Evolutionary conservation across 1,139 yeast species (phyloP).

Genomic region (Geotrichum fermentans): DNA sequence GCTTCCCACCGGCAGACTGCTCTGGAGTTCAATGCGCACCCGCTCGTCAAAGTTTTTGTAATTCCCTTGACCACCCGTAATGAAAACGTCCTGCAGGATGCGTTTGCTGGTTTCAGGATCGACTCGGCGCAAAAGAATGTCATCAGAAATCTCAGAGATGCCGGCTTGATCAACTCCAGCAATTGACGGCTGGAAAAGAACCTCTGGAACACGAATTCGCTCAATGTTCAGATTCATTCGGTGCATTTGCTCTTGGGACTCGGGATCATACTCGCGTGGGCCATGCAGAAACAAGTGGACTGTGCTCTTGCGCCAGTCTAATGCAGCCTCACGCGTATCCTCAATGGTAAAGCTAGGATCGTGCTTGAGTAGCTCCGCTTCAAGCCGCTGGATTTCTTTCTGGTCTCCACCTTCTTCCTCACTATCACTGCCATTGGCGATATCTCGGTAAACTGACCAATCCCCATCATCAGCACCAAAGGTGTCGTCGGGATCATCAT

Average conservation of each 20-base stretch:
- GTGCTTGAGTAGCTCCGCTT: conserved; percentile 65
- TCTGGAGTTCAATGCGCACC: conserved; percentile 58
- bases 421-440: conserved; percentile 65
- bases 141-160: conserved; percentile 67
- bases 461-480: conserved; percentile 96
- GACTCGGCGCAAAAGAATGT: conserved; percentile 57
- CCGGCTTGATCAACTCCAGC: conserved; percentile 98
- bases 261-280: conserved; percentile 67
- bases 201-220: conserved; percentile 87
- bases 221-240: conserved; percentile 89
- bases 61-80: conserved; percentile 81
- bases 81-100: conserved; percentile 60
- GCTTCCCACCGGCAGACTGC: conserved; percentile 65
- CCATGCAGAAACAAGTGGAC: conserved; percentile 86
- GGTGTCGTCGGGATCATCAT: conserved; percentile 87
- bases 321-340: conserved; percentile 76
- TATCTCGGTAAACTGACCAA: conserved; percentile 87
- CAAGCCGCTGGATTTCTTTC: conserved; percentile 58
- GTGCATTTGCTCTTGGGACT: conserved; percentile 65
- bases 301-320: conserved; percentile 78
- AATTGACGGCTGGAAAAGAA: conserved; percentile 86
- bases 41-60: conserved; percentile 65
- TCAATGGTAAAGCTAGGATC: conserved; percentile 85
- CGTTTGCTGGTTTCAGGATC: conserved; percentile 48
- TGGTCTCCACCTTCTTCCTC: conserved; percentile 74